Base-by-base conservation (phyloP, 2,329 filamentous ascomycete genomes). In the Fusarium pseudocircinatum region DNA sequence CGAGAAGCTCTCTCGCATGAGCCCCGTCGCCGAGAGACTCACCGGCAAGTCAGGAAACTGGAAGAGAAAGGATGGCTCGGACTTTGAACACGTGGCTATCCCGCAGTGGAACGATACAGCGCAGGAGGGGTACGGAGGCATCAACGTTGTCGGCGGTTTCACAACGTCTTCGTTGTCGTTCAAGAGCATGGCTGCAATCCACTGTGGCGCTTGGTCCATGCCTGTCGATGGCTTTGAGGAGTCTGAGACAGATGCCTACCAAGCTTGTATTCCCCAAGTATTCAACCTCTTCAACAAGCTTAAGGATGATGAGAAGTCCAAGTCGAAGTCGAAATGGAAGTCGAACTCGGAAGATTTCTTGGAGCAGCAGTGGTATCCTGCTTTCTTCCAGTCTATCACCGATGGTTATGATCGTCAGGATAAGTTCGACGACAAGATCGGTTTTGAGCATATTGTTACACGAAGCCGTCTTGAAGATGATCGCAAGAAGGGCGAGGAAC, bases 221-320 rank as follows among this genome's bases (percentile, higher is more conserved):
- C 12, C 73, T 78, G 40, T 81, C 75, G 9, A 85, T 57, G 83
- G 82, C 60, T 85, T 85, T 37, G 78, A 80, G 47, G 84, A 86
- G 67, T 83, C 81, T 32, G 72, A 81, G 26, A 78, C 83, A 14
- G 80, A 84, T 32, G 78, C 83, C 24, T 85, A 85, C 63, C 83
- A 85, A 53, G 83, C 84, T 7, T 86, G 84, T 44, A 69, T 86
- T 43, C 81, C 85, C 1, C 85, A 83, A 37, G 74, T 83, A 18
- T 68, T 83, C 24, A 32, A 66, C 34, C 30, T 79, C 22, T 77
- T 84, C 47, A 83, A 83, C 70, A 60, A 69, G 14, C 49, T 82
- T 26, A 78, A 79, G 46, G 67, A 69, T 10, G 40, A 71, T 2
- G 57, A 69, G 22, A 63, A 69, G 11, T 61, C 58, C 1, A 52